Base-by-base conservation (phyloP, 805 yeast species). In the Tetrapisispora nanseiensis region DNA sequence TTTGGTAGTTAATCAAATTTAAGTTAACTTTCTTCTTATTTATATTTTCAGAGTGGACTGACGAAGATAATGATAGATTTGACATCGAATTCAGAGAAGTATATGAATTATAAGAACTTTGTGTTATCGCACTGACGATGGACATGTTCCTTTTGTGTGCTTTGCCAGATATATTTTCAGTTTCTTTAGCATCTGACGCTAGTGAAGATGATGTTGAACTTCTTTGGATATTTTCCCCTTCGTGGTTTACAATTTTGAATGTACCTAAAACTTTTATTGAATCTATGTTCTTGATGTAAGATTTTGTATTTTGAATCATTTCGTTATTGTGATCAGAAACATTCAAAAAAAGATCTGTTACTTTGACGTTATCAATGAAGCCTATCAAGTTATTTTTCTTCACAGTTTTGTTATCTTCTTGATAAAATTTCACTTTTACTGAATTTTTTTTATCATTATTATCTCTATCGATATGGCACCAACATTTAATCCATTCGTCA, bases 401-500 rank as follows among this genome's bases (percentile, higher is more conserved):
- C 6, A 50, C 28, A 2, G 59, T 54, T 38, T 51, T 59, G 30
- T 54, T 57, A 33, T 52, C 51, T 42, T 56, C 54, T 37, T 46
- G 55, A 46, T 52, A 59, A 45, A 59, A 55, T 40, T 51, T 54
- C 12, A 60, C 54, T 37, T 55, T 57, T 4, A 35, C 28, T 22
- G 48, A 46, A 35, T 53, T 53, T 2, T 60, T 59, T 34, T 51
- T 56, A 22, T 40, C 42, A 32, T 39, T 48, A 23, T 50, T 53
- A 38, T 57, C 61, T 28, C 51, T 53, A 37, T 57, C 61, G 20
- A 61, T 56, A 33, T 58, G 61, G 38, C 61, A 57, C 63, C 63
- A 61, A 12, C 57, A 50, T 46, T 56, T 61, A 7, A 55, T 52
- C 61, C 62, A 61, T 23, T 58, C 57, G 39, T 52, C 15, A 12